Conservation (phyloP, 768 basidiomycete genomes). For the Serendipita indica region DNA sequence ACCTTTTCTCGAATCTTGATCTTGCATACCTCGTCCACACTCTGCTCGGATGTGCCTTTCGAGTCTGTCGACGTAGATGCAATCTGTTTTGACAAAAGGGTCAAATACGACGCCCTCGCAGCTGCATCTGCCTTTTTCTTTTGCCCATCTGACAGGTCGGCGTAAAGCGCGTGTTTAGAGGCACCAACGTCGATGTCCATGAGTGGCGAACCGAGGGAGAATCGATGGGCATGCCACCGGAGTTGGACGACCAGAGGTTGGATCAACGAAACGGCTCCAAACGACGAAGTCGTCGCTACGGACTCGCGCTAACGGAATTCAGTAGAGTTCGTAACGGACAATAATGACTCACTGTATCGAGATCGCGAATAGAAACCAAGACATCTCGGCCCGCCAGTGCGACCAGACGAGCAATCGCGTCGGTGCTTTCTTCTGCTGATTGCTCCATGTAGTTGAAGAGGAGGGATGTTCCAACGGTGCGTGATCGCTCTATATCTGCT, state of each 20-base stretch:
- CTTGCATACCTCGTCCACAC: too few species aligned
- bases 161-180: neutral
- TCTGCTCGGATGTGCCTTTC: too few species aligned
- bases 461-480: neutral
- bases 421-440: too few species aligned
- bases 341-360: neutral
- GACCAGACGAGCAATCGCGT: neutral
- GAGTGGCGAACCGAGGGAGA: too few species aligned
- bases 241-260: neutral
- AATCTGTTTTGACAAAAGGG: too few species aligned
- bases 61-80: too few species aligned
- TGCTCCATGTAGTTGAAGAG: too few species aligned
- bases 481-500: neutral
- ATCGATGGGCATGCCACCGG: neutral
- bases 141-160: neutral
- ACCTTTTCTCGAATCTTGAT: too few species aligned
- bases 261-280: neutral
- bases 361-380: neutral
- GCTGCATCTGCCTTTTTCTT: neutral
- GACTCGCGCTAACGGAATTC: neutral
- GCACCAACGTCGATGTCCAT: neutral
- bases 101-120: neutral
- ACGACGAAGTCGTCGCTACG: neutral
- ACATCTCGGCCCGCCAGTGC: neutral
- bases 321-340: neutral